Base-by-base conservation (phyloP, 176 grass and related monocot species). In the Ampelocalamus luodianensis region DNA sequence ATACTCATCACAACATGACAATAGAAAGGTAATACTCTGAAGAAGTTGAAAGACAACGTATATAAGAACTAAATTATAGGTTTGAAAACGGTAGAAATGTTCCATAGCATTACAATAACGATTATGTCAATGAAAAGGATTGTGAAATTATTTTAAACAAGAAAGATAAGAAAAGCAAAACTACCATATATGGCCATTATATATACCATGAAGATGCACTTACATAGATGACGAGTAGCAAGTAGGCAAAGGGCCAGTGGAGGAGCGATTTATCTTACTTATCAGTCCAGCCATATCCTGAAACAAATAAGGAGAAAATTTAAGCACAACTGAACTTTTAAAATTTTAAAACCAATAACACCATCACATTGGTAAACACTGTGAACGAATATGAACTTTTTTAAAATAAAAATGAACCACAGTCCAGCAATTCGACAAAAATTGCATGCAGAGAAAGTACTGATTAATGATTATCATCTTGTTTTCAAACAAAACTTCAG, bases 251-350 rank as follows among this genome's bases (percentile, higher is more conserved):
- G 97, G 97, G 49, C 97, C 97, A 73, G 96, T 99, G 37, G 90
- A 99, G 38, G 97, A 99, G 46, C 93, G 88, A 87, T 99, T 99
- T 86, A 99, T 99, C 66, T 99, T 99, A 85, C 93, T 99, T 91
- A 99, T 99, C 34, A 99, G 90, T 85, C 97, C 97, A 84, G 90
- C 93, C 97, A 99, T 99, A 91, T 99, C 97, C 97, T 99, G 84
- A 89, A 96, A 89, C 32, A 82, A 82, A 83, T 32, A 78, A 81
- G 36, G 53, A 80, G 16, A 8, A 79, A 61, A 45, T 55, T 51
- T 29, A 85, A 85, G n/a, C 5, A 78, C 42, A 83, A 24, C 3
- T 67, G 1, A 84, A 49, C 49, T 17, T 29, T 37, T 73, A 23
- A n/a, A 50, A 22, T 74, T 51, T 60, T 4, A 1, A 82, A 68